Percentiles rank a stretch among this genome's conserved stretches.
Conservation (phyloP, 768 basidiomycete genomes). For the Infundibulicybe gibba region DNA sequence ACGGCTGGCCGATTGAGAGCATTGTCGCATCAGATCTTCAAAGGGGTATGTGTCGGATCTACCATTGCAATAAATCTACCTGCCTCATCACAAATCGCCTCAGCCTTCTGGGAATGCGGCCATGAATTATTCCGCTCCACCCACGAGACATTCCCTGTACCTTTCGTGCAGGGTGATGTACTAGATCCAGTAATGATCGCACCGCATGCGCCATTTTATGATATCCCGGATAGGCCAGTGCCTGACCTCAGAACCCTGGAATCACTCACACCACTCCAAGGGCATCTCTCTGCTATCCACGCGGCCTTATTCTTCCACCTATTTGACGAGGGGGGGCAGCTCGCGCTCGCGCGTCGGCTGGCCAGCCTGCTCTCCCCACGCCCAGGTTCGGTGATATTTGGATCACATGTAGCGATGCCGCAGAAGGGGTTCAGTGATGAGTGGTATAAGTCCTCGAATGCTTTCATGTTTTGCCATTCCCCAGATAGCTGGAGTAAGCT, state of each 20-base stretch:
- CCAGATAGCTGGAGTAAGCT: too few relatives aligned
- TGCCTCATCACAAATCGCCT: neutral
- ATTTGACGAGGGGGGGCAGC: neutral
- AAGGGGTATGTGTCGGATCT: conserved; percentile 20
- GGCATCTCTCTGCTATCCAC: conserved; percentile 37
- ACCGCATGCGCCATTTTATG: neutral
- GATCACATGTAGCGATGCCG: too few relatives aligned
- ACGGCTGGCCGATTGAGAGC: conserved; percentile 34
- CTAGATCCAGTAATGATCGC: neutral
- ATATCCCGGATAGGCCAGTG: neutral
- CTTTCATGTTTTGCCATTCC: too few relatives aligned
- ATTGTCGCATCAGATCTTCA: conserved; percentile 33
- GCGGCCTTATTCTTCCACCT: conserved; percentile 21
- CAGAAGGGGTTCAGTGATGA: too few relatives aligned
- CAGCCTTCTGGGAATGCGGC: neutral
- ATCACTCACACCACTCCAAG: conserved; percentile 33
- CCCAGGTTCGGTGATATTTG: conserved; percentile 1
- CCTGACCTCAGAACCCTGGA: conserved; percentile 11
- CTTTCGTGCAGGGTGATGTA: neutral
- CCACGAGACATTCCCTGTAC: neutral
- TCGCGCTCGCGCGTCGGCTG: neutral
- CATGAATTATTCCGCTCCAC: neutral
- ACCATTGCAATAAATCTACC: too few relatives aligned
- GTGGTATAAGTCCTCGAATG: too few relatives aligned
- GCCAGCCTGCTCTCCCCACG: neutral